These are phyloP conservation scores for Lactifluus rugatus DNA, from an alignment of 768 basidiomycete genomes.

Conservation along the genomic window DNA sequence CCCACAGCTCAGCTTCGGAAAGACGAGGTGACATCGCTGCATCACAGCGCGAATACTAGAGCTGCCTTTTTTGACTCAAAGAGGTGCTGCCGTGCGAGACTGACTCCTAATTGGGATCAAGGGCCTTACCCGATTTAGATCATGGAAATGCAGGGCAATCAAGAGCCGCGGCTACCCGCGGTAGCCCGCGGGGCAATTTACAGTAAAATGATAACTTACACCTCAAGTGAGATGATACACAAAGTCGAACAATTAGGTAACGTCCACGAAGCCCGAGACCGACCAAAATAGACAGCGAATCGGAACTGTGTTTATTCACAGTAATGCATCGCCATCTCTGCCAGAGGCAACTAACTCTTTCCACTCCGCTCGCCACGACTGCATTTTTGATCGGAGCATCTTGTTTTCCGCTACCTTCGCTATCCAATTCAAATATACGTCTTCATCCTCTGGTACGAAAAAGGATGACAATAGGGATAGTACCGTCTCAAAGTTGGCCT, in stretches of 20 bases:
- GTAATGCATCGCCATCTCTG: slow-evolving; percentile 48
- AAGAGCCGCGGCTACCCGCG: too few species aligned
- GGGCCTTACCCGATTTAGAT: neutral
- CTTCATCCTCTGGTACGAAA: slow-evolving; percentile 88
- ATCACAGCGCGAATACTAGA: neutral
- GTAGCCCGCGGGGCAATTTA: too few species aligned
- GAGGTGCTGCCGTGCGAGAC: neutral
- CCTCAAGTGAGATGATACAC: too few species aligned
- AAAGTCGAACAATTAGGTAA: too few species aligned
- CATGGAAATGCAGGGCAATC: too few species aligned
- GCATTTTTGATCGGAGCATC: slow-evolving; percentile 63
- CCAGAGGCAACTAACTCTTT: slow-evolving; percentile 53
- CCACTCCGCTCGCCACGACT: slow-evolving; percentile 77
- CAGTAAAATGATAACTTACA: too few species aligned
- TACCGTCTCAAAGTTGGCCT: slow-evolving; percentile 85
- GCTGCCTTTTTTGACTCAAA: neutral
- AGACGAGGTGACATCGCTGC: neutral
- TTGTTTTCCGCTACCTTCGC: slow-evolving; percentile 45
- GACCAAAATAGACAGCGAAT: neutral
- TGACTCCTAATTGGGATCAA: slow-evolving; percentile 1
- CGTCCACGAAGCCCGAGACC: too few species aligned
- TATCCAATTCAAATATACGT: slow-evolving; percentile 76
- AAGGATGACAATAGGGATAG: slow-evolving; percentile 87
- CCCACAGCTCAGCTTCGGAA: neutral
- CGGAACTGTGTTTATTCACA: slow-evolving; percentile 30